Percentiles rank a stretch among this genome's conserved stretches.
Evolutionary conservation across 2,329 filamentous ascomycete genomes (phyloP).

Genomic region (Ophiosphaerella herpotricha): DNA sequence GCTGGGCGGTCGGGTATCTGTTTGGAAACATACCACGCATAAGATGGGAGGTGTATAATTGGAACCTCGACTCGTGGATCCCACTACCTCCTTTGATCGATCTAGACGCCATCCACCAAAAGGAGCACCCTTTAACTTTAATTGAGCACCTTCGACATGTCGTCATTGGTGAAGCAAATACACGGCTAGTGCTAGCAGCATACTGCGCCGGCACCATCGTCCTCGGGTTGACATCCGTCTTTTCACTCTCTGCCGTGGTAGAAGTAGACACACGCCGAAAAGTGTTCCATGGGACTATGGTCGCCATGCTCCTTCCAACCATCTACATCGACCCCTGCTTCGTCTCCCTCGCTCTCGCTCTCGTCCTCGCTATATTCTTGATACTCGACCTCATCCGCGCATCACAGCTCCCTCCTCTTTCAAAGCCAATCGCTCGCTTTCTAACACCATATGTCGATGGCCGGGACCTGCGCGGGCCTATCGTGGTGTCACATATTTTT

Average conservation of each 20-base stretch:
- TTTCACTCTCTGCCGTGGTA: conserved; percentile 73
- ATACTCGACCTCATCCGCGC: conserved; percentile 88
- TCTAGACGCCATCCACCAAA: conserved; percentile 14
- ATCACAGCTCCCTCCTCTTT: conserved; percentile 87
- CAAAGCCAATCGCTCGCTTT: conserved; percentile 82
- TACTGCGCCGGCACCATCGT: conserved; percentile 76
- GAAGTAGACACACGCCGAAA: conserved; percentile 96
- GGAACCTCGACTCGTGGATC: conserved; percentile 76
- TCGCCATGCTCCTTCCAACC: conserved; percentile 88
- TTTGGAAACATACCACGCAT: conserved; percentile 77
- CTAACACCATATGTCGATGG: conserved; percentile 94
- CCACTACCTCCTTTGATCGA: conserved; percentile 62
- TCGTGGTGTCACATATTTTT: conserved; percentile 96
- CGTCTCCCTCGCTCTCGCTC: conserved; percentile 74
- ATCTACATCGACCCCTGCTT: conserved; percentile 87
- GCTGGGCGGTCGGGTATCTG: conserved; percentile 90
- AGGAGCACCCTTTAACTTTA: conserved; percentile 30
- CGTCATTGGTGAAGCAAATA: conserved; percentile 75
- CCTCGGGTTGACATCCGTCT: conserved; percentile 73
- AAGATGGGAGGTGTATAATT: conserved; percentile 70
- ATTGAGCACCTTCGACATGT: conserved; percentile 67
- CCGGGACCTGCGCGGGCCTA: conserved; percentile 86
- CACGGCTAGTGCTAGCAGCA: conserved; percentile 72
- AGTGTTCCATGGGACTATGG: conserved; percentile 98
- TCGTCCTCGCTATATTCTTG: conserved; percentile 83